phyloP scores from a whole-genome alignment of 345 rosid species.

The Eucalyptus regnans region DNA sequence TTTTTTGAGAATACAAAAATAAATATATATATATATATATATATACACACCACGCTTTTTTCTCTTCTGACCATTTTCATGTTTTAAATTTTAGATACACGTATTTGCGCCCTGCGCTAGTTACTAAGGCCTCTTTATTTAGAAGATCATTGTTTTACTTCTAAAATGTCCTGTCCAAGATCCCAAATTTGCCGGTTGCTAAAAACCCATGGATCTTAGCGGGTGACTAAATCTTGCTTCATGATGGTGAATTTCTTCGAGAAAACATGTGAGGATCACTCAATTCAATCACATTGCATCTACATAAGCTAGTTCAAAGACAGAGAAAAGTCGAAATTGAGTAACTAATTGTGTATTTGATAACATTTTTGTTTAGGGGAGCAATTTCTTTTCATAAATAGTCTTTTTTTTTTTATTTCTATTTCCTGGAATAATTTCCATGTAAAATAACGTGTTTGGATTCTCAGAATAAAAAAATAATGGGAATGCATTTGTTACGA shows the following conservation, averaged over 20 bases:
- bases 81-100: background rate
- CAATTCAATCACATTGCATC: background rate
- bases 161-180: background rate
- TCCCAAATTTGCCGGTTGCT: background rate
- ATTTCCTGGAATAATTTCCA: rapidly evolving
- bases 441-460: rapidly evolving
- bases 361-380: rapidly evolving
- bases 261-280: background rate
- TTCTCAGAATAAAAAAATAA: rapidly evolving
- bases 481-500: rapidly evolving
- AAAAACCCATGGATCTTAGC: background rate
- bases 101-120: background rate
- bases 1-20: background rate
- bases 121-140: background rate
- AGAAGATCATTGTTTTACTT: background rate
- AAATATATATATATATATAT: too few species aligned
- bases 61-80: background rate
- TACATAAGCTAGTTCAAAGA: background rate
- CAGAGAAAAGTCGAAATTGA: background rate
- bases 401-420: too few species aligned
- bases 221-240: background rate
- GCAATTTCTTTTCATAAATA: too few species aligned
- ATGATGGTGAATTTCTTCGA: background rate
- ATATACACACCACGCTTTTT: background rate
- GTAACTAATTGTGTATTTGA: background rate